These are phyloP conservation scores for Bolboschoenoplectus hybrid DNA, from an alignment of 202 grass and related monocot genomes.

Conservation along the genomic window DNA sequence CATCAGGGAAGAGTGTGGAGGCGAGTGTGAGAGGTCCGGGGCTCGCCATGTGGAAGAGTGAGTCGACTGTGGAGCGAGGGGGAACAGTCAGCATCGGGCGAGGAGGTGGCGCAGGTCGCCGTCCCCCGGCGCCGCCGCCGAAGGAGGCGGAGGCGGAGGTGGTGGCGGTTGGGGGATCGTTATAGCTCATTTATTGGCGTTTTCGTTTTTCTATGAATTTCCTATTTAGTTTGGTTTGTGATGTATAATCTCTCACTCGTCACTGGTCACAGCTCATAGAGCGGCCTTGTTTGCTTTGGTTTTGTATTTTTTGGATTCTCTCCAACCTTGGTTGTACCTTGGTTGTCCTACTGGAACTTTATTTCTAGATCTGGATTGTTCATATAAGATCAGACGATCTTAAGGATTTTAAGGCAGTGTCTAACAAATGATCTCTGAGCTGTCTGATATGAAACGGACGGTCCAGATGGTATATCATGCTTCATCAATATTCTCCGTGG, in stretches of 20 bases:
- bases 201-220: slow-evolving; percentile 3
- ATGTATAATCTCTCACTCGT: slow-evolving; percentile 18
- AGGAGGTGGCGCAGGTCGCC: slow-evolving; percentile 31
- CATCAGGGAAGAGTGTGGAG: slow-evolving; percentile 59
- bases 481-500: neutral
- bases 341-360: neutral
- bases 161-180: slow-evolving; percentile 8
- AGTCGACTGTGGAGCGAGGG: slow-evolving; percentile 48
- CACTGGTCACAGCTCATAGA: neutral
- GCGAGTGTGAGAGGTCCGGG: slow-evolving; percentile 70
- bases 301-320: neutral
- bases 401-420: neutral
- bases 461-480: neutral
- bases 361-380: neutral
- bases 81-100: slow-evolving; percentile 56
- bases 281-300: neutral
- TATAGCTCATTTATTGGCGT: slow-evolving; percentile 32
- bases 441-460: neutral
- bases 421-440: neutral
- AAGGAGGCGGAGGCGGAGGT: slow-evolving; percentile 29
- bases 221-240: slow-evolving; percentile 27
- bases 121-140: slow-evolving; percentile 33
- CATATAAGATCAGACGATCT: neutral
- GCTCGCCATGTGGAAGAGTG: slow-evolving; percentile 50
- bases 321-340: neutral